Conservation (phyloP, 139 green algal genomes). For the Micractinium sp. region DNA sequence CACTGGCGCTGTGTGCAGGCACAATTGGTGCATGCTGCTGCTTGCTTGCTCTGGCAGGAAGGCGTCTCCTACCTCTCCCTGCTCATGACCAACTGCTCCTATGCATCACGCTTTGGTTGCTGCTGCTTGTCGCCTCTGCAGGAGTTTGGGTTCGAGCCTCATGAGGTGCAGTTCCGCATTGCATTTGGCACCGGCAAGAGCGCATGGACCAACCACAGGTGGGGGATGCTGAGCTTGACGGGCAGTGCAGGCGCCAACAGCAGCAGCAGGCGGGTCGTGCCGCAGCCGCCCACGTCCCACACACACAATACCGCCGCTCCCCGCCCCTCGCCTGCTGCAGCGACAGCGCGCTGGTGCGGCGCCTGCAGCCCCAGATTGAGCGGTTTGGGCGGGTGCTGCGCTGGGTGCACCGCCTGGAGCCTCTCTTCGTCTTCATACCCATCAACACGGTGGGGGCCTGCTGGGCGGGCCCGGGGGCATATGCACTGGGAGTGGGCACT, state of each 20-base stretch:
- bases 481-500: not conserved
- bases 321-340: not conserved
- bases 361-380: conserved; percentile 61
- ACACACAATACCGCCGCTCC: not conserved
- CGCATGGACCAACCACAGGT: conserved; percentile 74
- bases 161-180: conserved; percentile 63
- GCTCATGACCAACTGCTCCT: not conserved
- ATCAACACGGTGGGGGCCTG: conserved; percentile 53
- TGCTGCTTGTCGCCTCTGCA: not conserved
- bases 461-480: too few species aligned
- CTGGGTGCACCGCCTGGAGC: conserved; percentile 65
- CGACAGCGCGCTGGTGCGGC: conserved; percentile 45
- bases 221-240: not conserved
- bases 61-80: not conserved
- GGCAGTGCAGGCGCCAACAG: not conserved
- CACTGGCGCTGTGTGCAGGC: not conserved
- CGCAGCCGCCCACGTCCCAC: not conserved
- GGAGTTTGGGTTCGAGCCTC: conserved; percentile 67
- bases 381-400: conserved; percentile 63
- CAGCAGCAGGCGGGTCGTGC: too few species aligned
- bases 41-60: not conserved
- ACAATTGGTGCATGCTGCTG: not conserved
- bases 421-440: conserved; percentile 69
- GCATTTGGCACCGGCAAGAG: conserved; percentile 66
- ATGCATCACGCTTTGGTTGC: not conserved